These are phyloP conservation scores for Candida nemodendra DNA, from an alignment of 805 yeast genomes.

Conservation along the genomic window DNA sequence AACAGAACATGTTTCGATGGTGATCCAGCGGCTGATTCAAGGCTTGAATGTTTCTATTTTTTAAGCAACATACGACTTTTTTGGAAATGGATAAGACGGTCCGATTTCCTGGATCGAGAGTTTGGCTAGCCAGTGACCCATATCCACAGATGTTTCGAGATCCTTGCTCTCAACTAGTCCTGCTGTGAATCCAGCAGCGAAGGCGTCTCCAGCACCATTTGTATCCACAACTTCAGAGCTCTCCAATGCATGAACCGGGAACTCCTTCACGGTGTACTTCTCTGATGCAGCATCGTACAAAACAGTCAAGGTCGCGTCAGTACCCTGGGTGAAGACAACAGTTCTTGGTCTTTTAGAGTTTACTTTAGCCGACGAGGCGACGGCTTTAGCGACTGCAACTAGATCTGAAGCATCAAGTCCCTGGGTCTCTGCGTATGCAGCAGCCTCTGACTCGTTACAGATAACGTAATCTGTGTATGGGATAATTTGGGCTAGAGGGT, in stretches of 20 bases:
- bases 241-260: conserved; percentile 71
- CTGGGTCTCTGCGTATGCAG: conserved; percentile 87
- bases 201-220: conserved; percentile 99
- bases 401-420: conserved; percentile 61
- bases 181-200: conserved; percentile 94
- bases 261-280: conserved; percentile 47
- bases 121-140: conserved; percentile 97
- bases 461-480: conserved; percentile 90
- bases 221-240: conserved; percentile 76
- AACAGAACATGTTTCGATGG: too few species aligned
- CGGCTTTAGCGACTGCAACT: conserved; percentile 72
- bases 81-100: conserved; percentile 87
- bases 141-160: conserved; percentile 59
- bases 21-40: too few species aligned
- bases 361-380: conserved; percentile 76
- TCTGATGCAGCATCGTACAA: conserved; percentile 49
- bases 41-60: too few species aligned
- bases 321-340: conserved; percentile 93
- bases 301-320: conserved; percentile 84
- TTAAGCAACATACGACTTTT: conserved; percentile 46
- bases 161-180: conserved; percentile 75
- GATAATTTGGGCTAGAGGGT: conserved; percentile 71
- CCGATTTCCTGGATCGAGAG: conserved; percentile 91
- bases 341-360: conserved; percentile 71
- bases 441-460: conserved; percentile 97